These are phyloP conservation scores for Cylindrotheca closterium DNA, from an alignment of 108 stramenopile genomes.

Conservation along the genomic window DNA sequence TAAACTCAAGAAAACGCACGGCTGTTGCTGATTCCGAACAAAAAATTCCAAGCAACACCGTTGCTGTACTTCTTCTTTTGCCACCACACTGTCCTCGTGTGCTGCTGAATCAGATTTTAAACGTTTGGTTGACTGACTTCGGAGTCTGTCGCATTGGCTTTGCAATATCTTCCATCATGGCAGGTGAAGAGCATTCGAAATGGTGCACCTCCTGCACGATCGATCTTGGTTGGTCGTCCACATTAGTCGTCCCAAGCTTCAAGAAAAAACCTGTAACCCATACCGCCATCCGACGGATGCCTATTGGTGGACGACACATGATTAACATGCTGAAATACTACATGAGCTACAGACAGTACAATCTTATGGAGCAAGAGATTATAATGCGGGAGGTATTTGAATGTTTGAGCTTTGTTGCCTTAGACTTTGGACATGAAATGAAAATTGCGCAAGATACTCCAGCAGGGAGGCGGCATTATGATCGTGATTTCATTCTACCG, in stretches of 20 bases:
- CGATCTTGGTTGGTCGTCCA: constrained; percentile 91
- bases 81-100: constrained; percentile 47
- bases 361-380: constrained; percentile 95
- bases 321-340: constrained; percentile 91
- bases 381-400: constrained; percentile 83
- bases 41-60: constrained; percentile 24
- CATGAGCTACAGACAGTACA: constrained; percentile 93
- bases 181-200: constrained; percentile 13
- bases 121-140: constrained; percentile 61
- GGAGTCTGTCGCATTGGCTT: constrained; percentile 49
- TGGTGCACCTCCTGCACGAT: constrained; percentile 77
- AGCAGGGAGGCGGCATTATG: constrained; percentile 58
- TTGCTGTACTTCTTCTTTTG: constrained; percentile 40
- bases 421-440: constrained; percentile 76
- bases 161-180: constrained; percentile 26
- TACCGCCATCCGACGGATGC: constrained; percentile 67
- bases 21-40: constrained; percentile 1
- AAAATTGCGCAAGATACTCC: constrained; percentile 45
- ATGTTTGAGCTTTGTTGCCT: constrained; percentile 59
- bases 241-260: constrained; percentile 81
- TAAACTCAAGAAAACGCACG: neutral
- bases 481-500: constrained; percentile 89
- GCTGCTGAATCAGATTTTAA: constrained; percentile 45
- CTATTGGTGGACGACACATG: constrained; percentile 91
- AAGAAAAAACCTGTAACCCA: constrained; percentile 38